Evolutionary conservation across 139 green algal species (phyloP).

Genomic region (Auxenochlorella pyrenoidosa): DNA sequence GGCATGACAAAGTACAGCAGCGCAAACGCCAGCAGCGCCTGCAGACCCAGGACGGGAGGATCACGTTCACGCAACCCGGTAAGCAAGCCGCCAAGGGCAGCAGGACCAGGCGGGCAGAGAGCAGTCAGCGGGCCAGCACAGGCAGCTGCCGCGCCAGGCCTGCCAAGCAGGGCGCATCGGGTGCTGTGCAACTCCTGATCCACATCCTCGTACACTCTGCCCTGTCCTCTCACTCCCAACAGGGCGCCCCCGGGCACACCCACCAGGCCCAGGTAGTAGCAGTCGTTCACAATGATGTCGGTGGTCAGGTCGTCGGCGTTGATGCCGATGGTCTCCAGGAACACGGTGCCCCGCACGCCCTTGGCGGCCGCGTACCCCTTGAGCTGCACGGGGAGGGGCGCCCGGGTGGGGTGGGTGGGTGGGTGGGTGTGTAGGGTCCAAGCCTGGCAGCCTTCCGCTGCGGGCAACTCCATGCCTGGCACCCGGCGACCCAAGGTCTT

Average conservation of each 20-base stretch:
- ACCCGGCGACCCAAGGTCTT: too few relatives aligned
- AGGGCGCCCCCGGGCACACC: too few relatives aligned
- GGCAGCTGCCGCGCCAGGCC: not conserved
- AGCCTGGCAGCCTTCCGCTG: too few relatives aligned
- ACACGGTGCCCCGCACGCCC: slow-evolving; percentile 53
- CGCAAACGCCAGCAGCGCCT: slow-evolving; percentile 34
- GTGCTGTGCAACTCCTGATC: too few relatives aligned
- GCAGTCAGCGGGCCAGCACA: not conserved
- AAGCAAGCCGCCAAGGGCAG: not conserved
- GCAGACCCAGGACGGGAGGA: not conserved
- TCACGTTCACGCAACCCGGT: too few relatives aligned
- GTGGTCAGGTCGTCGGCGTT: slow-evolving; percentile 24
- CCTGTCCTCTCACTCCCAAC: not conserved
- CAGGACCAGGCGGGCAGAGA: not conserved
- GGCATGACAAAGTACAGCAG: slow-evolving; percentile 45
- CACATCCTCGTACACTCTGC: not conserved
- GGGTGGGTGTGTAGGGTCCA: too few relatives aligned
- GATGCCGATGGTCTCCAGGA: slow-evolving; percentile 61
- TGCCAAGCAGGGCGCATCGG: too few relatives aligned
- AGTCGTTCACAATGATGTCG: slow-evolving; percentile 56
- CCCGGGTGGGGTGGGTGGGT: not conserved
- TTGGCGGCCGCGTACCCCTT: slow-evolving; percentile 36
- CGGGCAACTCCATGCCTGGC: too few relatives aligned
- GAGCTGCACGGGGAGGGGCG: not conserved
- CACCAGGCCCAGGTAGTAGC: slow-evolving; percentile 40